Base-by-base conservation (phyloP, 495 filamentous ascomycete species). In the Hyaloscypha variabilis region DNA sequence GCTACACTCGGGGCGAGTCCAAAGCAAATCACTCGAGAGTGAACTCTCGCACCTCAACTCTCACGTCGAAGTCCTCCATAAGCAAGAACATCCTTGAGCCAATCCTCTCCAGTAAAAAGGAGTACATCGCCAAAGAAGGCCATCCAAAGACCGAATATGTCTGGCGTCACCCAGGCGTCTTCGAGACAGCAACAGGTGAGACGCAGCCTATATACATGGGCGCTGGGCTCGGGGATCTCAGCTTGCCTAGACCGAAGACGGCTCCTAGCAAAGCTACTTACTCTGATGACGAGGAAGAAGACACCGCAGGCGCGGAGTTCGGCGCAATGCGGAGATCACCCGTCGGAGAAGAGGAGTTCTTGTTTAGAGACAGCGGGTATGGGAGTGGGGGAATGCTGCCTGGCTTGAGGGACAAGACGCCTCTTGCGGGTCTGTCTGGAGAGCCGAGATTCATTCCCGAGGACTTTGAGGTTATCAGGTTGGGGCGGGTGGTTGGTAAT, bases 151-250 rank as follows among this genome's bases (percentile, higher is more conserved):
- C 61, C 11, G 70, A 72, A 49, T 67, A 69, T 53, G 54, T 67
- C 24, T 72, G 70, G 70, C 57, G 51, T 26, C 70, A 72, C 39
- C 64, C 64, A 6, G 64, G 67, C 8, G 53, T 66, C 6, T 65
- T 67, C 28, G 66, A 71, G 34, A 62, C 64, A 24, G 42, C 58
- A 11, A 51, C 31, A 19, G 60, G 56, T 0, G 11, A 61, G 4
- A 60, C 56, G 4, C 25, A 53, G 6, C 64, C 66, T 30, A 36
- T 67, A 2, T 64, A 66, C 28, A 53, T 68, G 24, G 59, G 58
- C 5, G 64, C 57, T 2, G 64, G 64, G 3, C 26, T 66, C 11
- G 60, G 57, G 11, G 64, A 64, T 39, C 31, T 62, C 14, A 58
- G 46, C 25, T n/a, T 30, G 0, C 24, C 25, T 25, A 25, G 8